phyloP scores from a whole-genome alignment of 768 basidiomycete species.

The Symmetrospora coprosmae region DNA sequence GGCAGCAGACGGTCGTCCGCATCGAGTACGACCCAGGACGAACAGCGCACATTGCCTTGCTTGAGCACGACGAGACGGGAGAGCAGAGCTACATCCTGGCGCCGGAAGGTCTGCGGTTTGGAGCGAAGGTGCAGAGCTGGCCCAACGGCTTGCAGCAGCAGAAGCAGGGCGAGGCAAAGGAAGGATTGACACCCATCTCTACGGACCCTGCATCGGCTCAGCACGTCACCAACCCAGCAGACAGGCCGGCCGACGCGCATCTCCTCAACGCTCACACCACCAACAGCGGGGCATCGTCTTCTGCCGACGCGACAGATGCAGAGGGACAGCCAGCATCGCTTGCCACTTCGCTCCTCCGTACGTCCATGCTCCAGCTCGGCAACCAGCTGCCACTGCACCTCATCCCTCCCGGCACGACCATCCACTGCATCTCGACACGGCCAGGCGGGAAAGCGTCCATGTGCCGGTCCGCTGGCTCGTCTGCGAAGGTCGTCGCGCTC shows the following conservation, averaged over 20 bases:
- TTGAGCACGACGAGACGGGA: conserved; percentile 50
- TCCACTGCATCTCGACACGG: conserved; percentile 69
- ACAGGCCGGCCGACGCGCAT: no score
- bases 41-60: conserved; percentile 81
- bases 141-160: conserved; percentile 36
- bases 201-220: conserved; percentile 29
- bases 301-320: background rate
- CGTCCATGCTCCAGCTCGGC: conserved; percentile 69
- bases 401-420: conserved; percentile 79
- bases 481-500: conserved; percentile 64
- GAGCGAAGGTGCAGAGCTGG: conserved; percentile 75
- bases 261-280: no score
- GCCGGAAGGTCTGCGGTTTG: conserved; percentile 72
- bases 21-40: conserved; percentile 95
- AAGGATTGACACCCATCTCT: background rate
- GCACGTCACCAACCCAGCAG: conserved; percentile 25
- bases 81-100: conserved; percentile 76
- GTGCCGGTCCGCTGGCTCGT: conserved; percentile 77
- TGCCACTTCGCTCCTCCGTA: conserved; percentile 45
- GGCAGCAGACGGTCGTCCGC: conserved; percentile 73
- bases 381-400: conserved; percentile 83
- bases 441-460: conserved; percentile 64
- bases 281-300: conserved; percentile 8
- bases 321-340: conserved; percentile 17
- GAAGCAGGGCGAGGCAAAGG: conserved; percentile 3